phyloP scores from a whole-genome alignment of 2,329 filamentous ascomycete species.

The Colletotrichum sp. region DNA sequence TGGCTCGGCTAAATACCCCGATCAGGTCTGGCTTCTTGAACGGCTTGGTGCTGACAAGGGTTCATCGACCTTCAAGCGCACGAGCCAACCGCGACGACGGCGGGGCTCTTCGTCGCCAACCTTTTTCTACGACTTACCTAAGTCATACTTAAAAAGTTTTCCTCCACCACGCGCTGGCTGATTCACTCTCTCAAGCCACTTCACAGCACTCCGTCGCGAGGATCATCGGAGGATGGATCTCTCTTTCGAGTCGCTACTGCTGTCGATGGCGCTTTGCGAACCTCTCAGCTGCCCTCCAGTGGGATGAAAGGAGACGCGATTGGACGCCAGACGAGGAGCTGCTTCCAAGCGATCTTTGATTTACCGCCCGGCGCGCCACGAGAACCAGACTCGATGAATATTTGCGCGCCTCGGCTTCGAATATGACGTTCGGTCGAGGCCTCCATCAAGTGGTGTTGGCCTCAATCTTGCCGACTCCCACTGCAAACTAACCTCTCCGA shows the following conservation, averaged over 20 bases:
- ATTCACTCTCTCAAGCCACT: too few relatives aligned
- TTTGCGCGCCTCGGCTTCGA: neutral
- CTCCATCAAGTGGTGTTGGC: neutral
- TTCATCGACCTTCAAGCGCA: neutral
- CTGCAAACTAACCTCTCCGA: neutral
- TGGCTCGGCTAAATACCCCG: constrained; percentile 5
- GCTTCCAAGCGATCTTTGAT: neutral
- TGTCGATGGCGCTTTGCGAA: neutral
- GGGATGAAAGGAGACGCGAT: neutral
- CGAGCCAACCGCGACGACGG: neutral
- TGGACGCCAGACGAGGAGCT: neutral
- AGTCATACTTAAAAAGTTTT: neutral
- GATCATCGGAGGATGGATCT: neutral
- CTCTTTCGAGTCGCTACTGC: neutral
- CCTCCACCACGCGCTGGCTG: neutral
- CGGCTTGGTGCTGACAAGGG: neutral
- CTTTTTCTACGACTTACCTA: neutral
- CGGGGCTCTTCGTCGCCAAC: constrained; percentile 12
- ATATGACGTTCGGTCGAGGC: neutral
- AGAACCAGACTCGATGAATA: neutral
- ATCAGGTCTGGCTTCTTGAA: neutral
- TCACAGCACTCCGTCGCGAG: neutral
- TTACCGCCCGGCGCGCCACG: neutral
- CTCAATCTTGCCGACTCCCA: neutral
- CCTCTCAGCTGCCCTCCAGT: too few relatives aligned